Base-by-base conservation (phyloP, 148 eudicot genomes). In the Rhododendron molle region DNA sequence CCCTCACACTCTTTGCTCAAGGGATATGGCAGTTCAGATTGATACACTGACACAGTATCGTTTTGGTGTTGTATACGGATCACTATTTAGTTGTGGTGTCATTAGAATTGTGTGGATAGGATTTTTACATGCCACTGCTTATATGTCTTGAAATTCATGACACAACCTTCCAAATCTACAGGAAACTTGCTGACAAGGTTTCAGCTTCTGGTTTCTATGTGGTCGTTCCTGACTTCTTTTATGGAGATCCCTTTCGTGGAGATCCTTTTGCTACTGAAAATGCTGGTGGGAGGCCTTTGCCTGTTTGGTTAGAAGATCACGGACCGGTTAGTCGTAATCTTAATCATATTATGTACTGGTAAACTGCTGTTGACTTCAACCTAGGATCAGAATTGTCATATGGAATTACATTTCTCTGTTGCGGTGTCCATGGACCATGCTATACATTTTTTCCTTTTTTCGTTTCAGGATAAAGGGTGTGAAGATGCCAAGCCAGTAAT, bases 241-340 rank as follows among this genome's bases (percentile, higher is more conserved):
- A 67, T 69, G 90, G 92, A 5, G 90, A 90, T 34, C 89, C 88
- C 12, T 49, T n/a, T 73, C 85, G 56, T 90, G 91, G 91, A n/a
- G n/a, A 95, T 28, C 95, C 95, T 20, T 87, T 40, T 80, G 72
- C 56, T 28, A 89, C 92, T 83, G 88, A 89, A 18, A 83, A 89
- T 86, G 73, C 6, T 7, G 43, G 3, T n/a, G n/a, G n/a, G 56
- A 93, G 85, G 79, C 92, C 92, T 32, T 0, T 95, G 3, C 40
- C 76, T 26, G 90, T 71, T 47, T 95, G 98, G 98, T 0, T 95
- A 30, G 90, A 90, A 82, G 90, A 92, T 52, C 98, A 95, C 44
- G 30, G 49, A 83, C 60, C 92, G 44, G 98, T 95, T 44, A 82
- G 93, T 90, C 88, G 46, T 47, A 58, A 13, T 71, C 46, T 44